phyloP scores from a whole-genome alignment of 2,329 filamentous ascomycete species.

The Aspergillus pseudoviridinutans region DNA sequence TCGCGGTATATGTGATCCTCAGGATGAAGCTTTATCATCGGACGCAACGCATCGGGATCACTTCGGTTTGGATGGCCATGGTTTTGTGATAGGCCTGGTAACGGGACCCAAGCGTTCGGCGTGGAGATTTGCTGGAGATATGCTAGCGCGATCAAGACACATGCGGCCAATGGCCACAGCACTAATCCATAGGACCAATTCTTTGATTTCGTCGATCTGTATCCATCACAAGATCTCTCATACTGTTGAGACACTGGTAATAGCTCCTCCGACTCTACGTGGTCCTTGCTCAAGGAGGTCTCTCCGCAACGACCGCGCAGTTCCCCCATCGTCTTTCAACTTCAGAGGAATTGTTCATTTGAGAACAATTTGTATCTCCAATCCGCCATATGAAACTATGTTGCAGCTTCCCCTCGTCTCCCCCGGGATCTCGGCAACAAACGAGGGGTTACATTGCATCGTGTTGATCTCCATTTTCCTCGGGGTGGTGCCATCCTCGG shows the following conservation, averaged over 20 bases:
- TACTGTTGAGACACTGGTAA: background rate
- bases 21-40: conserved; percentile 36
- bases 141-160: conserved; percentile 10
- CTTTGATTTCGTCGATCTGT: background rate
- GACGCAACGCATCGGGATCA: conserved; percentile 10
- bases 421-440: background rate
- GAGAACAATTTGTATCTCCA: background rate
- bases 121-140: conserved; percentile 12
- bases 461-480: background rate
- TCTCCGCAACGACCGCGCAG: background rate
- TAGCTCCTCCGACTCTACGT: background rate
- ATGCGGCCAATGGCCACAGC: conserved; percentile 14
- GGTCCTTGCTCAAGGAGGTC: background rate
- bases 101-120: background rate
- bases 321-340: background rate
- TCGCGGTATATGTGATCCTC: conserved; percentile 39
- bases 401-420: background rate
- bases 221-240: background rate
- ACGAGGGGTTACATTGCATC: background rate
- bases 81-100: background rate
- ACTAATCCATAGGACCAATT: conserved; percentile 6
- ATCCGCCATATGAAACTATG: background rate
- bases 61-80: background rate
- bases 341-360: background rate
- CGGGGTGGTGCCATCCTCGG: background rate